Evolutionary conservation across 1,284 basidiomycete genomes (phyloP).

Genomic region (Macrocybe sp.): DNA sequence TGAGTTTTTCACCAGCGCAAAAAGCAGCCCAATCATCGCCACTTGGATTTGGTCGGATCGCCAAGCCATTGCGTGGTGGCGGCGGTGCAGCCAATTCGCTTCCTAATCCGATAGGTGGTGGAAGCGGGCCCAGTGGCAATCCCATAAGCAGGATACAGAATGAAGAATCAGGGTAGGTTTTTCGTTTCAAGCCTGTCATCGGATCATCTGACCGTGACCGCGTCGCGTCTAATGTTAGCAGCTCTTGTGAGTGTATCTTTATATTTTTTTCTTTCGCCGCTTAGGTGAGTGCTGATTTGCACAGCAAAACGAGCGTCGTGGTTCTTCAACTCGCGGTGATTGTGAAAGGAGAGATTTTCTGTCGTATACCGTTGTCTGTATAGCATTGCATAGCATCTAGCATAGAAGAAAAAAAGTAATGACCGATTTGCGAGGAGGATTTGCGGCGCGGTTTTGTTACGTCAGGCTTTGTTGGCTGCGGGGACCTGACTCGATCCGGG

Average conservation of each 20-base stretch:
- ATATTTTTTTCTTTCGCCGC: slow-evolving; percentile 10
- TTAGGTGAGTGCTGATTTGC: slow-evolving; percentile 9
- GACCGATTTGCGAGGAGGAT: slow-evolving; percentile 6
- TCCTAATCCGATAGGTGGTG: slow-evolving; percentile 39
- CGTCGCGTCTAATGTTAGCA: slow-evolving; percentile 18
- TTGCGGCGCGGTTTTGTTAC: too few species aligned
- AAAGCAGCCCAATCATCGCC: slow-evolving; percentile 67
- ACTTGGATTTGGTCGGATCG: slow-evolving; percentile 89
- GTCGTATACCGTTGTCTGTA: slow-evolving; percentile 19
- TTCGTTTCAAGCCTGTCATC: slow-evolving; percentile 19
- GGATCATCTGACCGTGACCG: slow-evolving; percentile 15
- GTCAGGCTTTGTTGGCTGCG: slow-evolving; percentile 10
- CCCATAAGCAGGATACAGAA: slow-evolving; percentile 70
- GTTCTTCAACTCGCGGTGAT: slow-evolving; percentile 77
- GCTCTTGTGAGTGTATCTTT: slow-evolving; percentile 31
- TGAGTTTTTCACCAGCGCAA: slow-evolving; percentile 50
- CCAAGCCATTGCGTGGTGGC: slow-evolving; percentile 93
- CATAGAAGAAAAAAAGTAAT: slow-evolving; percentile 1
- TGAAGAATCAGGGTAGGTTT: slow-evolving; percentile 72
- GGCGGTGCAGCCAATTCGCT: slow-evolving; percentile 56
- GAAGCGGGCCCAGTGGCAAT: slow-evolving; percentile 41
- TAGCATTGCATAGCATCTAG: slow-evolving; percentile 23
- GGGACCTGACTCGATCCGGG: slow-evolving; percentile 26
- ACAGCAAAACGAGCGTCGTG: slow-evolving; percentile 82
- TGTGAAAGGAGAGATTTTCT: slow-evolving; percentile 20